Conservation (phyloP, 2,329 filamentous ascomycete genomes). For the Myrmaecium sp. region DNA sequence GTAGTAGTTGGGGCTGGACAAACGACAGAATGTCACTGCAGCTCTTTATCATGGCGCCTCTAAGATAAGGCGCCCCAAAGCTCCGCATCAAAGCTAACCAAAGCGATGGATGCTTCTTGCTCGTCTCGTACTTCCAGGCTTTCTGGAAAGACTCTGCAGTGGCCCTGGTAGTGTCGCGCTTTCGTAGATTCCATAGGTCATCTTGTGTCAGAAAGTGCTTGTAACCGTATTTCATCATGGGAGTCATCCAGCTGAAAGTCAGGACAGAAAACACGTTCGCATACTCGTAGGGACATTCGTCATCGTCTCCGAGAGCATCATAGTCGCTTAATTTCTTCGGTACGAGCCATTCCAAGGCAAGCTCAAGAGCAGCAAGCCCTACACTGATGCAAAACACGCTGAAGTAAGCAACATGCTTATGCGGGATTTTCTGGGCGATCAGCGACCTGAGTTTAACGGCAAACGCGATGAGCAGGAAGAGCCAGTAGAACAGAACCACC, state of each 20-base stretch:
- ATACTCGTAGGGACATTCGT: conserved; percentile 70
- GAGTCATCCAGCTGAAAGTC: conserved; percentile 97
- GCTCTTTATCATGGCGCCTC: conserved; percentile 76
- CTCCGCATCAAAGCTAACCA: conserved; percentile 75
- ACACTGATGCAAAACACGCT: conserved; percentile 56
- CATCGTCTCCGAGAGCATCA: conserved; percentile 48
- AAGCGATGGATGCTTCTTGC: conserved; percentile 57
- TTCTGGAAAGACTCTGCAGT: conserved; percentile 55
- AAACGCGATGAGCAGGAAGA: conserved; percentile 64
- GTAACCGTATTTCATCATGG: conserved; percentile 91
- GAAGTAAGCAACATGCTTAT: conserved; percentile 55
- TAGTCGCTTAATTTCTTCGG: conserved; percentile 61
- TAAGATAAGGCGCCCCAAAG: conserved; percentile 69
- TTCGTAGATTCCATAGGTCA: conserved; percentile 83
- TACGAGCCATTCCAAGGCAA: conserved; percentile 69
- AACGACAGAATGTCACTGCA: conserved; percentile 76
- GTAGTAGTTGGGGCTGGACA: conserved; percentile 76
- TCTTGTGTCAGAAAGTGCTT: conserved; percentile 83
- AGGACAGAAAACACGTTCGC: conserved; percentile 85
- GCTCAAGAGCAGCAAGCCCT: conserved; percentile 52
- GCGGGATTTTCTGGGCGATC: conserved; percentile 58
- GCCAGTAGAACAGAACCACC: conserved; percentile 82
- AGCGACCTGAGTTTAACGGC: conserved; percentile 75
- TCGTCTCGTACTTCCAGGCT: conserved; percentile 67
- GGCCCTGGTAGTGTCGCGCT: conserved; percentile 57